phyloP scores from a whole-genome alignment of 768 basidiomycete species.

The Mycena leptocephala region DNA sequence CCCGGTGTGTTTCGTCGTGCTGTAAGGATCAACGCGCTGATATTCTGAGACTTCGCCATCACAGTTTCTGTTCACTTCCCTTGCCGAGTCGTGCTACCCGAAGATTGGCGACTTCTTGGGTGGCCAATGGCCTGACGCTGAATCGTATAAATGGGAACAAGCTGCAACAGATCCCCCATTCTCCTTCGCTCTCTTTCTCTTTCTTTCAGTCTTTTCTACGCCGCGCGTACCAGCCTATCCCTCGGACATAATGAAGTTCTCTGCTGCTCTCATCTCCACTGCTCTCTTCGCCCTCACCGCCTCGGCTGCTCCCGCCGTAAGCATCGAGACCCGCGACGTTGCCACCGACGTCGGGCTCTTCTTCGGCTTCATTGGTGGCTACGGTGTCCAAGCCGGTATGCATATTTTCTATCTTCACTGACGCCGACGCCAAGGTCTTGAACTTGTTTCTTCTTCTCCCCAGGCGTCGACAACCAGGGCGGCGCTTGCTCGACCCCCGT shows the following conservation, averaged over 20 bases:
- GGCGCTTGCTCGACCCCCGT: slow-evolving; percentile 11
- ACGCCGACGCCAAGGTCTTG: slow-evolving; percentile 12
- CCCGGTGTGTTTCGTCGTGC: not conserved
- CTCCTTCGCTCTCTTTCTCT: slow-evolving; percentile 18
- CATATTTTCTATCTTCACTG: slow-evolving; percentile 1
- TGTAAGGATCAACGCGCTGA: not conserved
- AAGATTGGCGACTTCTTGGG: slow-evolving; percentile 11
- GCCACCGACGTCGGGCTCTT: slow-evolving; percentile 12
- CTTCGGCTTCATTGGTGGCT: slow-evolving; percentile 19
- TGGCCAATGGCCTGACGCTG: slow-evolving; percentile 1
- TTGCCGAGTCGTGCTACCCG: slow-evolving; percentile 13
- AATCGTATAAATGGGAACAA: slow-evolving; percentile 14
- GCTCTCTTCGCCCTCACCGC: slow-evolving; percentile 22
- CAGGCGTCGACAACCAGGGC: slow-evolving; percentile 24
- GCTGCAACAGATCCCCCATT: slow-evolving; percentile 15
- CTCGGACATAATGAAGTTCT: slow-evolving; percentile 21
- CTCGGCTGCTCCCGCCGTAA: slow-evolving; percentile 22
- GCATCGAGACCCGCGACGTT: slow-evolving; percentile 13
- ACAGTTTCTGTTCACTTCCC: slow-evolving; percentile 1
- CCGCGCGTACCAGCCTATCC: slow-evolving; percentile 22
- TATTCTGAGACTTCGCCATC: not conserved
- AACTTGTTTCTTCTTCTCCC: slow-evolving; percentile 3
- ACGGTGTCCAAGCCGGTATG: slow-evolving; percentile 19
- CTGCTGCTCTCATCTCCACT: slow-evolving; percentile 17
- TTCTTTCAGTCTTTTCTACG: slow-evolving; percentile 20